These are phyloP conservation scores for Fusarium nisikadoi DNA, from an alignment of 2,329 filamentous ascomycete genomes.

Conservation along the genomic window DNA sequence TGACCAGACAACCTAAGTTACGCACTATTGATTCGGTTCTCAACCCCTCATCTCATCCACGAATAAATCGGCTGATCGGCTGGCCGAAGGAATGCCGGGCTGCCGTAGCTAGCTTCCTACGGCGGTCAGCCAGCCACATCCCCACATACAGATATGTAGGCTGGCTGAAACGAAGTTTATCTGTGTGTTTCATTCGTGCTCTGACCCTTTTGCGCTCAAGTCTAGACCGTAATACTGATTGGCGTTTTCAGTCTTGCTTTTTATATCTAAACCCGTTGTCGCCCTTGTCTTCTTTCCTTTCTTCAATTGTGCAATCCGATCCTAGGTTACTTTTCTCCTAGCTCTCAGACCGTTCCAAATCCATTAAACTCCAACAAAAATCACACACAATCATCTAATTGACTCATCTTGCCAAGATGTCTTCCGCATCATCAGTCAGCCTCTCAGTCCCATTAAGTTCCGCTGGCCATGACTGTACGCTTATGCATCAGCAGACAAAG, in stretches of 20 bases:
- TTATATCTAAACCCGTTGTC: not conserved
- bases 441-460: rapidly evolving
- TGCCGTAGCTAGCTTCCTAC: not conserved
- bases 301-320: not conserved
- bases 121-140: not conserved
- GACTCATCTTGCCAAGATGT: not conserved
- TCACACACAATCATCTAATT: rapidly evolving
- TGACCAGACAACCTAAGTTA: not conserved
- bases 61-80: not conserved
- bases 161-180: not conserved
- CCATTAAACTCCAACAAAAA: rapidly evolving
- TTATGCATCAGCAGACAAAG: not conserved
- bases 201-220: not conserved
- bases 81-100: not conserved
- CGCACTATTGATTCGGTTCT: too few species aligned
- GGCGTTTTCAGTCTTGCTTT: rapidly evolving
- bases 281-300: rapidly evolving
- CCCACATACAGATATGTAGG: too few species aligned
- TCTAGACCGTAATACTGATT: not conserved
- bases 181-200: not conserved
- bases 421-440: not conserved
- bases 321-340: rapidly evolving
- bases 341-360: rapidly evolving
- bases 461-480: rapidly evolving
- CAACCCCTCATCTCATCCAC: too few species aligned